These are phyloP conservation scores for Botrytis elliptica DNA, from an alignment of 2,329 filamentous ascomycete species.

Conservation along the genomic window DNA sequence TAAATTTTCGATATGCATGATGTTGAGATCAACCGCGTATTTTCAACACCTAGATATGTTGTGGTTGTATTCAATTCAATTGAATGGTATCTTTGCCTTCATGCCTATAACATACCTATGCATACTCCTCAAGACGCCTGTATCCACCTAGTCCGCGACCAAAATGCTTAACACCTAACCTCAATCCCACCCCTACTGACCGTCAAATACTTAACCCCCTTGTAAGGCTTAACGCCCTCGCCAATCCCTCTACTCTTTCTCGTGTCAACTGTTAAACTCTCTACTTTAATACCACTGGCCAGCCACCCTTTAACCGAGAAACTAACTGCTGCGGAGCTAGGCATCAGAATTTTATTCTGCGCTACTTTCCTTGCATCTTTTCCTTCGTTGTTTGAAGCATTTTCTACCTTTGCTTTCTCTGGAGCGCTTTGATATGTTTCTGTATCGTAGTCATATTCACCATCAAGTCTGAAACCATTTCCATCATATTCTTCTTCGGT, in stretches of 20 bases:
- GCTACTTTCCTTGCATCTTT: slow-evolving; percentile 58
- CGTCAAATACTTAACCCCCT: slow-evolving; percentile 96
- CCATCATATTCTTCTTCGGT: slow-evolving; percentile 49
- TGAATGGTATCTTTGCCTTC: background rate
- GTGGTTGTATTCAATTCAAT: background rate
- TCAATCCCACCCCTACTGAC: slow-evolving; percentile 65
- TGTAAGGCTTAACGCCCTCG: slow-evolving; percentile 89
- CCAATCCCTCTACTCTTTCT: slow-evolving; percentile 82
- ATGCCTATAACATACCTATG: slow-evolving; percentile 1
- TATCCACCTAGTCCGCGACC: slow-evolving; percentile 3
- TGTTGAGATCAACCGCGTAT: background rate
- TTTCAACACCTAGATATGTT: background rate
- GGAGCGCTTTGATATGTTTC: slow-evolving; percentile 55
- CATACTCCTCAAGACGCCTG: slow-evolving; percentile 15
- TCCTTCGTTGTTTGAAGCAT: slow-evolving; percentile 37
- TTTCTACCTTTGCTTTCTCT: slow-evolving; percentile 39
- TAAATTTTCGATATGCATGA: background rate
- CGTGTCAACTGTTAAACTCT: slow-evolving; percentile 67
- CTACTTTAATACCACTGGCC: slow-evolving; percentile 65
- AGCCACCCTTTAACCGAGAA: slow-evolving; percentile 69
- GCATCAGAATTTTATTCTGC: slow-evolving; percentile 76
- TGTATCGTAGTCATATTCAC: slow-evolving; percentile 48
- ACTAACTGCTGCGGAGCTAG: slow-evolving; percentile 71
- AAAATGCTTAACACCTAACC: slow-evolving; percentile 50
- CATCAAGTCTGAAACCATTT: slow-evolving; percentile 39